phyloP scores from a whole-genome alignment of 768 basidiomycete genomes.

The Termitomyces sp. region DNA sequence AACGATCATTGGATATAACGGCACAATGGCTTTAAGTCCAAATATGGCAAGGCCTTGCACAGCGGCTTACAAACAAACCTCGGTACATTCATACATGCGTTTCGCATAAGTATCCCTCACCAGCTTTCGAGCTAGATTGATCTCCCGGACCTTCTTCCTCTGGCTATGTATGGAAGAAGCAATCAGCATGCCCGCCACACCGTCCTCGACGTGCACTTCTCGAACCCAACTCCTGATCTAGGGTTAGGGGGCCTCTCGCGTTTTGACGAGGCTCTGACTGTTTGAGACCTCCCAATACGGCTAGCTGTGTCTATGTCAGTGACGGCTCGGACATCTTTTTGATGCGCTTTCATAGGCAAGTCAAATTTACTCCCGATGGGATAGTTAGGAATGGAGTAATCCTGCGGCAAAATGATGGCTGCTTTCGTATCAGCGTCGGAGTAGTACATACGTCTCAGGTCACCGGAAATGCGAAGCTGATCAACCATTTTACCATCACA shows the following conservation, averaged over 20 bases:
- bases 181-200: constrained; percentile 5
- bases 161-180: constrained; percentile 7
- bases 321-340: constrained; percentile 9
- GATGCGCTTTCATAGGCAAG: constrained; percentile 17
- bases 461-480: not conserved
- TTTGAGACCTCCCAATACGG: constrained; percentile 12
- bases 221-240: constrained; percentile 11
- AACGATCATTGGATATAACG: constrained; percentile 44
- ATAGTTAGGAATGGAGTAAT: not conserved
- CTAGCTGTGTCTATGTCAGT: not conserved
- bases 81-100: constrained; percentile 16
- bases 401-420: constrained; percentile 3
- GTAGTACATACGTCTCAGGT: not conserved
- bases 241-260: constrained; percentile 26
- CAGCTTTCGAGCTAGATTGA: constrained; percentile 11
- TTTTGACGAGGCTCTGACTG: constrained; percentile 20
- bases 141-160: constrained; percentile 11
- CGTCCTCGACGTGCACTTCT: not conserved
- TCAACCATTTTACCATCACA: not conserved
- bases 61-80: constrained; percentile 20
- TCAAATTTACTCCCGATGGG: not conserved
- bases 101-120: constrained; percentile 11
- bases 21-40: constrained; percentile 32
- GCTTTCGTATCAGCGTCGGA: not conserved
- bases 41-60: constrained; percentile 20